Base-by-base conservation (phyloP, 148 eudicot species). In the Silene latifolia region DNA sequence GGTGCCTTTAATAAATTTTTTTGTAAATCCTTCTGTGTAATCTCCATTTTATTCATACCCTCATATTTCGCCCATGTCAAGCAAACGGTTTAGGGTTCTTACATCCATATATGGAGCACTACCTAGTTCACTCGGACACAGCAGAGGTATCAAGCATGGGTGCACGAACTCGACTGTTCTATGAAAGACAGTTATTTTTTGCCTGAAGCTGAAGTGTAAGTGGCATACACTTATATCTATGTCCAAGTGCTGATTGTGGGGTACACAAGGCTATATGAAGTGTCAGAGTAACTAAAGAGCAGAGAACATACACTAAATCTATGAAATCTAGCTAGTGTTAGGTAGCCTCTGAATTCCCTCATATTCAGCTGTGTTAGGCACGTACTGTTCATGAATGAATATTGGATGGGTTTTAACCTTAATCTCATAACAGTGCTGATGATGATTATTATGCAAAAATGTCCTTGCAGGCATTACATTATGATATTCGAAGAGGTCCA, bases 401-500 rank as follows among this genome's bases (percentile, higher is more conserved):
- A 24, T 46, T 57, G 57, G 44, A 29, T 14, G 4, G 44, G 13
- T 73, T 61, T 35, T 46, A 46, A 58, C 4, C 48, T 72, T 71
- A 63, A 17, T 59, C 2, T 23, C 21, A 63, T 69, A 12, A 18
- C 21, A 61, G 47, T 69, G 72, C 72, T 60, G 69, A 18, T 67
- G 46, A 67, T 76, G 35, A 17, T 62, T 8, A 18, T 32, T 17
- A 59, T 80, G 66, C 23, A 69, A 69, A 12, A 32, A 17, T 14
- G 25, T 75, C 59, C 27, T 77, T 64, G 32, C 76, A 93, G 98
- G 97, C 98, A 69, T 80, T 91, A 64, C 97, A 91, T 79, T 93
- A 93, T 89, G 98, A 93, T 80, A 76, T 93, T 79, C 89, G 98
- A 71, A 88, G 98, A 83, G 98, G 98, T 76, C 98, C 97, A 51